Conservation (phyloP, 2,329 filamentous ascomycete species). For the Nigrospora oryzae region DNA sequence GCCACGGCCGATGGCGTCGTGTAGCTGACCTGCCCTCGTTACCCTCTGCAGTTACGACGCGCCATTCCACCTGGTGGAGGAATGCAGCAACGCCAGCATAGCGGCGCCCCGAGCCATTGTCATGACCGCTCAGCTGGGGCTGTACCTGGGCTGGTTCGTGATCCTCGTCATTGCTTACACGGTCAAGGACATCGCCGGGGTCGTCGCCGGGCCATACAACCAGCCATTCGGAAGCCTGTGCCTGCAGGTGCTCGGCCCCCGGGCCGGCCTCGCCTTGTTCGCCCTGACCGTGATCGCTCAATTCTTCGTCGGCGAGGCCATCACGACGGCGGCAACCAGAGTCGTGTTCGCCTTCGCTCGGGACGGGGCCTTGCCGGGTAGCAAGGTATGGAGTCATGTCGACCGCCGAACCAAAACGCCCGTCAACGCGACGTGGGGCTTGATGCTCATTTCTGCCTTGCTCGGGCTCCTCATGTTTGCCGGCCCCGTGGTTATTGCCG, state of each 20-base stretch:
- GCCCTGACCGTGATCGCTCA: not conserved
- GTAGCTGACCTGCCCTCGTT: no score
- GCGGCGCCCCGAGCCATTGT: constrained; percentile 66
- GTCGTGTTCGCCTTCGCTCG: no score
- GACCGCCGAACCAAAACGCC: no score
- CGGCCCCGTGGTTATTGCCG: no score
- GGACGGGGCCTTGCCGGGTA: no score
- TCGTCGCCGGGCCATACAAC: not conserved
- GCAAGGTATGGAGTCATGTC: no score
- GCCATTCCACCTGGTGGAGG: constrained; percentile 66
- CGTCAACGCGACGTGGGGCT: no score
- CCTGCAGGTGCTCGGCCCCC: not conserved
- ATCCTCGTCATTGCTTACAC: constrained; percentile 68
- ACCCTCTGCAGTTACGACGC: constrained; percentile 36
- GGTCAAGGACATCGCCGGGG: constrained; percentile 46
- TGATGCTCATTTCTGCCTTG: no score
- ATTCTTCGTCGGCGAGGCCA: no score
- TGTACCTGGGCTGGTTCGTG: constrained; percentile 63
- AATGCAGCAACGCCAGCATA: constrained; percentile 65
- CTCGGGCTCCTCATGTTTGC: no score
- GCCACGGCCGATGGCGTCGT: no score
- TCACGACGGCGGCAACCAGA: no score
- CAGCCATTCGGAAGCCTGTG: not conserved
- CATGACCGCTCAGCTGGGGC: constrained; percentile 58
- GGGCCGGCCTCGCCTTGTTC: not conserved